Evolutionary conservation across 345 rosid genomes (phyloP), one percentile per base, ranked within the genome.

Genomic region (Gossypium turneri): DNA sequence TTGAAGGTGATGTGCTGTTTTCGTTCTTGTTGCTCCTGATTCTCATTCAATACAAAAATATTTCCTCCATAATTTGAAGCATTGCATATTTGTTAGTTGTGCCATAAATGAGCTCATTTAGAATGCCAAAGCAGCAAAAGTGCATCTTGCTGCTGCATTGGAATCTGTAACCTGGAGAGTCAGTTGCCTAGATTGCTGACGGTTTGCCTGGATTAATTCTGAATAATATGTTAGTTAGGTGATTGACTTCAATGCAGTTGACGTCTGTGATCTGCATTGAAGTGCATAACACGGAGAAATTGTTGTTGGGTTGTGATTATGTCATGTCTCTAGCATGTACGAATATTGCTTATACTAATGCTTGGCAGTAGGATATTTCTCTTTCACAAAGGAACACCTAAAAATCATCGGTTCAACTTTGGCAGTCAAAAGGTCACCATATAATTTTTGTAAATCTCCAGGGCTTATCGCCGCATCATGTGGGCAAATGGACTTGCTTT

Each of bases 381-480:
- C 3, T 63, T 8, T 63, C 13, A 17, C n/a, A 3, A 63, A 41
- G 24, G 9, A 2, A 1, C 7, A 63, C 7, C 68, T 38, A 16
- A 38, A 47, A 38, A 3, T 63, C 24, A 38, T 41, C 22, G 17
- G 15, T 38, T 62, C 7, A 62, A 38, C 68, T 63, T 27, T 63
- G 48, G 11, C 50, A 19, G 25, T 66, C n/a, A 20, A 66, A 20
- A 66, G 11, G 45, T 44, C 3, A 38, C 48, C 45, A 2, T 19
- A 44, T 44, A 43, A 0, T 44, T 64, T n/a, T 55, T 66, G 53
- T 60, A 51, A 57, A 43, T 58, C 15, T 43, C 20, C 89, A 90
- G 94, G 96, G 76, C 90, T 90, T 41, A 78, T 89, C 58, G 90
- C 88, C 57, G 93, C 96, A 64, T 85, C 96, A 9, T 81, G 89